phyloP scores from a whole-genome alignment of 2,329 filamentous ascomycete genomes.

The Apiospora aurea region DNA sequence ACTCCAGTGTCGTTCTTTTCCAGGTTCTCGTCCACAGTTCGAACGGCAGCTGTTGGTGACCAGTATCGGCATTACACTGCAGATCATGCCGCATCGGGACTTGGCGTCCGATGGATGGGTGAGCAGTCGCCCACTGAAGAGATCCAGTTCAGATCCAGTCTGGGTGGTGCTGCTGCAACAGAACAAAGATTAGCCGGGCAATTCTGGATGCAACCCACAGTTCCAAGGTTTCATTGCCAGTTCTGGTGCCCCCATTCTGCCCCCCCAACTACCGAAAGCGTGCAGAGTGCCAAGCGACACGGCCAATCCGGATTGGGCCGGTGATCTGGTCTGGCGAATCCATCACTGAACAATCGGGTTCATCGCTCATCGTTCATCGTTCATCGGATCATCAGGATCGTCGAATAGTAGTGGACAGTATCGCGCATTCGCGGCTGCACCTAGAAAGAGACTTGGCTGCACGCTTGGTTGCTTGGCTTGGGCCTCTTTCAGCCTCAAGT shows the following conservation, averaged over 20 bases:
- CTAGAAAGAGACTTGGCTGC: neutral
- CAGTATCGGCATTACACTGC: neutral
- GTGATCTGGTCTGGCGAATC: neutral
- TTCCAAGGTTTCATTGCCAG: neutral
- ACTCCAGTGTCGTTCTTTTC: no score
- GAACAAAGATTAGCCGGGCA: constrained; percentile 3
- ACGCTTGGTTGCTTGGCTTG: neutral
- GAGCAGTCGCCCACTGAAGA: neutral
- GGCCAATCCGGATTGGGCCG: neutral
- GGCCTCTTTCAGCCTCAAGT: constrained; percentile 1
- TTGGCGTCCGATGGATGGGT: neutral
- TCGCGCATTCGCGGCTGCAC: no score
- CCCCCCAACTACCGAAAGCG: neutral
- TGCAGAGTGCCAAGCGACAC: neutral
- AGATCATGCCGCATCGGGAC: neutral
- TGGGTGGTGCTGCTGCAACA: neutral
- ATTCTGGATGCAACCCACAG: neutral
- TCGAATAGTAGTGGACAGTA: neutral
- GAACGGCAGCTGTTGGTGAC: neutral
- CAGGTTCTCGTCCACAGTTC: neutral
- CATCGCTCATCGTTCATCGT: neutral
- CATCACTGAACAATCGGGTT: neutral
- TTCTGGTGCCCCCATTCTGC: no score
- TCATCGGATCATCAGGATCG: neutral
- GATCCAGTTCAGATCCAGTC: neutral